phyloP scores from a whole-genome alignment of 2,329 filamentous ascomycete species.

The Leptosphaerulina australis region DNA sequence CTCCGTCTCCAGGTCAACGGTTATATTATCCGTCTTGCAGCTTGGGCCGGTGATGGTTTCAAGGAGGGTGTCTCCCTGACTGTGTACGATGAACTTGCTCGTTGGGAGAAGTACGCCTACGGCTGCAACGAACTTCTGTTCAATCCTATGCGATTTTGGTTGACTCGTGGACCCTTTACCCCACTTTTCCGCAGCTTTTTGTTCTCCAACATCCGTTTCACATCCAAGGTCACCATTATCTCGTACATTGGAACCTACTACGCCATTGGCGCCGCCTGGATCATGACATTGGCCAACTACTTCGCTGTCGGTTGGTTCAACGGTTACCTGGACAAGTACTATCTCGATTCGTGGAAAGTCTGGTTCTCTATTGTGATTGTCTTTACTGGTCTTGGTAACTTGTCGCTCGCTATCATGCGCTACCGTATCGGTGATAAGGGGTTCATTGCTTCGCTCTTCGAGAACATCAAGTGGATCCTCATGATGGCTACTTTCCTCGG shows the following conservation, averaged over 20 bases:
- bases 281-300: slow-evolving; percentile 70
- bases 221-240: slow-evolving; percentile 72
- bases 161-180: slow-evolving; percentile 66
- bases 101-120: slow-evolving; percentile 62
- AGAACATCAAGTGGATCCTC: slow-evolving; percentile 67
- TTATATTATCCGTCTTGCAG: slow-evolving; percentile 70
- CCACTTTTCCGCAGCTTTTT: slow-evolving; percentile 66
- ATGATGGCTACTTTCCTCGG: slow-evolving; percentile 79
- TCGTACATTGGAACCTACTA: slow-evolving; percentile 73
- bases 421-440: slow-evolving; percentile 63
- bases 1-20: slow-evolving; percentile 71
- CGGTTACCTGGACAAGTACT: slow-evolving; percentile 77
- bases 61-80: slow-evolving; percentile 74
- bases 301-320: slow-evolving; percentile 73
- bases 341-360: slow-evolving; percentile 71
- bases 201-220: slow-evolving; percentile 64
- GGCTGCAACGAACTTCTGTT: slow-evolving; percentile 74
- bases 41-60: slow-evolving; percentile 71
- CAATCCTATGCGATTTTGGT: slow-evolving; percentile 67
- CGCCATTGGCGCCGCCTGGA: slow-evolving; percentile 69
- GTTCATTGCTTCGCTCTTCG: slow-evolving; percentile 57
- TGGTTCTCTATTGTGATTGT: slow-evolving; percentile 62
- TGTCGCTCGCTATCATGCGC: slow-evolving; percentile 65
- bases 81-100: slow-evolving; percentile 72
- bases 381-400: slow-evolving; percentile 65